A percentile compares a stretch with the other conserved stretches of the same genome.
phyloP scores from a whole-genome alignment of 164 flowering plant genomes.

The Macadamia integrifolia region DNA sequence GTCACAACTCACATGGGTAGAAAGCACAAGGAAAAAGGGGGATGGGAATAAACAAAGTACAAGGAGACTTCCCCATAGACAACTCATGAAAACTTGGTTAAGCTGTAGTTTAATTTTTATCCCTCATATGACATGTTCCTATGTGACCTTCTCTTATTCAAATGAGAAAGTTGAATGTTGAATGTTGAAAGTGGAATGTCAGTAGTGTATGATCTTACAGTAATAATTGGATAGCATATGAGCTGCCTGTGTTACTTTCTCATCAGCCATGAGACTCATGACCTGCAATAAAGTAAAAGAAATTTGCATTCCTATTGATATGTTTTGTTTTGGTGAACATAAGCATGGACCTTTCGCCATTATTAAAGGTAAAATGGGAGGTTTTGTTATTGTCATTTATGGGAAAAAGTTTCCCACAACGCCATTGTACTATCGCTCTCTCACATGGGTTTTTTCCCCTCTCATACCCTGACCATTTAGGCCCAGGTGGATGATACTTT shows the following conservation, averaged over 20 bases:
- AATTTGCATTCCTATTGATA: not conserved
- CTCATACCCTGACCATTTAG: no score
- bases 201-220: not conserved
- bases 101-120: not conserved
- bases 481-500: no score
- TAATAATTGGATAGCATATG: not conserved
- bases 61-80: not conserved
- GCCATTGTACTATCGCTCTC: no score
- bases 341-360: not conserved
- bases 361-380: not conserved
- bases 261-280: not conserved
- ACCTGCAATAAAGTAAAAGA: not conserved
- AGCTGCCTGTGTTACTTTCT: not conserved
- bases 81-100: not conserved
- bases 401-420: not conserved
- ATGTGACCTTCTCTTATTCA: not conserved
- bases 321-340: not conserved
- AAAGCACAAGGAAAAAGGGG: conserved; percentile 14
- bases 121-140: conserved; percentile 2
- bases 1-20: conserved; percentile 22
- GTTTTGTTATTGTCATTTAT: not conserved
- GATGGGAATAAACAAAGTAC: conserved; percentile 23
- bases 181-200: not conserved
- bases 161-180: no score
- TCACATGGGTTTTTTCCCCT: no score